Evolutionary conservation across 768 basidiomycete genomes (phyloP).

Genomic region (Agaricus blazei): DNA sequence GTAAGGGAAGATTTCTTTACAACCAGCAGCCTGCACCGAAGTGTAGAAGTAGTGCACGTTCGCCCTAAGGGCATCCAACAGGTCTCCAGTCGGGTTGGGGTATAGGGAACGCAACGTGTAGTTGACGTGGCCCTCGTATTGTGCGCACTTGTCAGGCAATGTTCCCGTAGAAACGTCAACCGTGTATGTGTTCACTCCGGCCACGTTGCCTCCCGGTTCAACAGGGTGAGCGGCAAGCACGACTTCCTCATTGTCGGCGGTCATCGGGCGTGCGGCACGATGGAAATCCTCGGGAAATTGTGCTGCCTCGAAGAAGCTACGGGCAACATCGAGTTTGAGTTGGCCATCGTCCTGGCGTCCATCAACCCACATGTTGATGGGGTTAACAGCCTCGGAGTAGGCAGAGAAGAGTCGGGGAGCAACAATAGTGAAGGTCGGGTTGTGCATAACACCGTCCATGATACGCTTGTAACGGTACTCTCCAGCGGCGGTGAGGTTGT

Average conservation of each 20-base stretch:
- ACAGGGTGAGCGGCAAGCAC: conserved; percentile 10
- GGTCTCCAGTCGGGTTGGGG: conserved; percentile 13
- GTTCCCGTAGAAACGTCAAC: conserved; percentile 9
- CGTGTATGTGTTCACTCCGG: conserved; percentile 12
- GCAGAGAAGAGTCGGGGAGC: conserved; percentile 13
- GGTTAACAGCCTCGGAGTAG: conserved; percentile 13
- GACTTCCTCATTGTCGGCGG: neutral
- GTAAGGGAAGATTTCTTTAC: conserved; percentile 12
- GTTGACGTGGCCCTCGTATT: conserved; percentile 16
- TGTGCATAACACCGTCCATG: conserved; percentile 14
- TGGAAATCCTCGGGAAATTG: conserved; percentile 13
- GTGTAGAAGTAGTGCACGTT: conserved; percentile 10
- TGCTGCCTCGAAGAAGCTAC: conserved; percentile 14
- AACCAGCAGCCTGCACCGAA: neutral
- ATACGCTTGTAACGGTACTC: conserved; percentile 14
- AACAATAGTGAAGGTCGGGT: conserved; percentile 15
- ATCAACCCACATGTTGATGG: conserved; percentile 13
- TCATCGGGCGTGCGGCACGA: conserved; percentile 8
- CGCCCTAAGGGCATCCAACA: conserved; percentile 11
- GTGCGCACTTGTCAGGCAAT: conserved; percentile 6
- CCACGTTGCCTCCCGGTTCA: conserved; percentile 13
- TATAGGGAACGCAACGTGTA: conserved; percentile 12
- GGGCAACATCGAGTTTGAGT: conserved; percentile 12
- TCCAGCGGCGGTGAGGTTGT: conserved; percentile 14
- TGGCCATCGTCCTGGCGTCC: conserved; percentile 11